Base-by-base conservation (phyloP, 208 protist genomes). In the Acanthamoeba triangularis region DNA sequence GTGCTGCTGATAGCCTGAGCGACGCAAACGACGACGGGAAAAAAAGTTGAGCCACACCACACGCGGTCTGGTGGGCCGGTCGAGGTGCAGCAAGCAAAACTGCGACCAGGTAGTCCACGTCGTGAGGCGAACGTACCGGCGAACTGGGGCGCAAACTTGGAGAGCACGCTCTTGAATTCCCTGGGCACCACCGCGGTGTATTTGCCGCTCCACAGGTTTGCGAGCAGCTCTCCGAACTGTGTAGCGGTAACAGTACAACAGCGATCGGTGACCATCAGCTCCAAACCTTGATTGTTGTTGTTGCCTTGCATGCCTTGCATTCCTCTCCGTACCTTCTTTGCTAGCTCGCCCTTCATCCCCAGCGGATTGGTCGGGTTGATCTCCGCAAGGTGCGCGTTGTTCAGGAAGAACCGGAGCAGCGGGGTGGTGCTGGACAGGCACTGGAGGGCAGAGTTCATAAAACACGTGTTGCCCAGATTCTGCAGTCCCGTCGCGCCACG, bases 401-500 rank as follows among this genome's bases (percentile, higher is more conserved):
- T 37, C 28, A 92, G 52, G 61, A 92, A 92, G 37, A 72, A 72
- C 65, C 96, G 96, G 0, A 97, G 97, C 37, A 99, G 98, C 23
- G 80, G 84, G 10, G 95, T 94, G 69, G 98, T 99, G 97, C 99
- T 98, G 49, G 95, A 96, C 25, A 99, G 97, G 41, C 99, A 98
- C 97, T 99, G 99, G 67, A 99, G 95, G 20, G 98, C 98, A 0
- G 98, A 96, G 97, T 99, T 99, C 96, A 99, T 99, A 97, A 99
- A 99, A 96, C 99, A 99, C 18, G 99, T 99, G 96, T 99, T 99
- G 78, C 99, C 99, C 4, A 99, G 95, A 96, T 99, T 99, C 54
- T 96, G 16, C 7, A 99, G 96, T 0, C 98, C 98, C 84, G 97
- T 98, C 25, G 98, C 85, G 18, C 97, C 96, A 47, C 76, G 54